Conservation (phyloP, 306 rosid genomes). For the Boehmeria nivea region DNA sequence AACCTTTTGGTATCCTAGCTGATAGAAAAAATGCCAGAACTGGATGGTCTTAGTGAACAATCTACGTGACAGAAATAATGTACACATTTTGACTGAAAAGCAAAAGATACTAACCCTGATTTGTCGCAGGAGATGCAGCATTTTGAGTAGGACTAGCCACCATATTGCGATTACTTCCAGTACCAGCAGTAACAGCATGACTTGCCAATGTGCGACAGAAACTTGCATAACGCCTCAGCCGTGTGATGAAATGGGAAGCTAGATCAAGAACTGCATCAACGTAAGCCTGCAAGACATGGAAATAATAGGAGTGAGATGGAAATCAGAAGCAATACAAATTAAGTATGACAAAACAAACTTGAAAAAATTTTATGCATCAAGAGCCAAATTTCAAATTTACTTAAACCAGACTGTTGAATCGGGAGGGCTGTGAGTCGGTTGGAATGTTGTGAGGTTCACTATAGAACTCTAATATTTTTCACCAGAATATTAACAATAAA, state of each 20-base stretch:
- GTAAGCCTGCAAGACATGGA: slow-evolving; percentile 66
- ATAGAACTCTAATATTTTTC: too few relatives aligned
- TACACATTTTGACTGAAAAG: background rate
- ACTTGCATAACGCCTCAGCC: slow-evolving; percentile 96
- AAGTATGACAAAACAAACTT: too few relatives aligned
- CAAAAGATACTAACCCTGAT: slow-evolving; percentile 57
- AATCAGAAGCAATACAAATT: background rate
- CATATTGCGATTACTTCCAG: slow-evolving; percentile 85
- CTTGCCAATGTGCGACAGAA: slow-evolving; percentile 98
- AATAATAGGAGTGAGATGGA: background rate
- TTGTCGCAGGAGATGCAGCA: slow-evolving; percentile 75
- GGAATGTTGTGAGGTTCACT: too few relatives aligned
- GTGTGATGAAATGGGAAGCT: slow-evolving; percentile 97
- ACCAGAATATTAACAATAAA: too few relatives aligned
- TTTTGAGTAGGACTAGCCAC: slow-evolving; percentile 94
- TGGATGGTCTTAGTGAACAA: too few relatives aligned
- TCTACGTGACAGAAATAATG: too few relatives aligned
- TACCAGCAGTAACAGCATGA: slow-evolving; percentile 90
- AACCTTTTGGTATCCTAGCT: too few relatives aligned
- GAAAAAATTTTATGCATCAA: too few relatives aligned
- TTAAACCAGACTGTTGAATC: too few relatives aligned
- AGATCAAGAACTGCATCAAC: slow-evolving; percentile 97
- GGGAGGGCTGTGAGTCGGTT: too few relatives aligned
- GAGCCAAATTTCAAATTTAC: too few relatives aligned
- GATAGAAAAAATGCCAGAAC: too few relatives aligned